phyloP scores from a whole-genome alignment of 2,329 filamentous ascomycete species.

The Aspergillus pseudoterreus region DNA sequence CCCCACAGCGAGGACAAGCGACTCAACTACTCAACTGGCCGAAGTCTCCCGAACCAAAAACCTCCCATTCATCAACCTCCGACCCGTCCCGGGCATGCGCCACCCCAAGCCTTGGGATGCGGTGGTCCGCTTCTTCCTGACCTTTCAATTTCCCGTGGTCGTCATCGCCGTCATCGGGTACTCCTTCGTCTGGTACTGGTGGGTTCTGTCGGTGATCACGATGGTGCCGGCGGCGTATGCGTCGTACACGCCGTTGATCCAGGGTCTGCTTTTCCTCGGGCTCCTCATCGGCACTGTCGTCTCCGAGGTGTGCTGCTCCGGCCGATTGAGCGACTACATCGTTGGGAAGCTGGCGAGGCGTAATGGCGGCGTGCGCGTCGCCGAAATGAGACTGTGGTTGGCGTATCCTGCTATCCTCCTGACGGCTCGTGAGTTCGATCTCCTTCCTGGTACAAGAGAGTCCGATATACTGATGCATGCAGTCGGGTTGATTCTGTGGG shows the following conservation, averaged over 20 bases:
- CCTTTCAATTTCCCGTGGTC: conserved; percentile 47
- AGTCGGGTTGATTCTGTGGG: conserved; percentile 54
- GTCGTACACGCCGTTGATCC: conserved; percentile 47
- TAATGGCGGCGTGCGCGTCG: conserved; percentile 42
- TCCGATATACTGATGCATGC: background rate
- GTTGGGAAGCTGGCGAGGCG: conserved; percentile 44
- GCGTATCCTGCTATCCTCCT: conserved; percentile 51
- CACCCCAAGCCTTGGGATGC: conserved; percentile 50
- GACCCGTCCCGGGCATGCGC: conserved; percentile 48
- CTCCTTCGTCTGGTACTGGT: conserved; percentile 57
- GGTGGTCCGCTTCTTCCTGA: conserved; percentile 44
- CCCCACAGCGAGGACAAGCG: background rate
- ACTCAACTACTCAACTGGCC: too few relatives aligned
- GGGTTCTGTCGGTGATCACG: conserved; percentile 52
- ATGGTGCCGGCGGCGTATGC: conserved; percentile 52
- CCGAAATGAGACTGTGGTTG: conserved; percentile 57
- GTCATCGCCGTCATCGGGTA: conserved; percentile 47
- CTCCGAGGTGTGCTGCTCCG: conserved; percentile 52
- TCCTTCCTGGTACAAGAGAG: background rate
- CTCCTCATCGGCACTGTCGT: conserved; percentile 52
- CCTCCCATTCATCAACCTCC: conserved; percentile 45
- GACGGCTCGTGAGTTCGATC: conserved; percentile 34
- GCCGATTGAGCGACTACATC: conserved; percentile 51
- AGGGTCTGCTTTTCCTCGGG: conserved; percentile 53
- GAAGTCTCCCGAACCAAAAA: conserved; percentile 37